Evolutionary conservation across 108 stramenopile species (phyloP), one percentile per base, ranked within the genome.

Genomic region (Skeletonema costatum): DNA sequence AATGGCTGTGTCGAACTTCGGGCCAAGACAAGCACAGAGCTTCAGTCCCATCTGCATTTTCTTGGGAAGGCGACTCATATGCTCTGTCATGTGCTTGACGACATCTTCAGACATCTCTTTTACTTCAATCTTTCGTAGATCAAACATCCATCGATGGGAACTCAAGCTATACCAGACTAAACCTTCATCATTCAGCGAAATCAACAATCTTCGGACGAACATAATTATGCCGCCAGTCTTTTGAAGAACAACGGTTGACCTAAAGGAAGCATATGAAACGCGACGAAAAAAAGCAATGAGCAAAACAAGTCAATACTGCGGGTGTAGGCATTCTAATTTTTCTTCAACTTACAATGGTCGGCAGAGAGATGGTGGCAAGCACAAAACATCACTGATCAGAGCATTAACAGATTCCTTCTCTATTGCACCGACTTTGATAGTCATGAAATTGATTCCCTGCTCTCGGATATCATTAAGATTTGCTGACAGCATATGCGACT

Each of bases 1-100:
- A 25, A 75, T 69, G 10, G 76, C 66, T 11, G 82, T 65, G 51
- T 87, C 82, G 17, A 89, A 70, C 29, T 59, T 74, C 9, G 82
- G 64, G 11, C 88, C 88, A 38, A 89, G 69, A 50, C 88, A 89
- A 30, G 88, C 86, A 36, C 82, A 82, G 2, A 74, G 70, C 58
- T 78, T 84, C 36, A 89, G 60, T 3, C 82, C 76, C 68, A 70
- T 73, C 72, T 77, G 84, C 21, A 80, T 83, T 46, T 67, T 71
- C 29, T 71, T 69, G 4, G 70, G 41, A 11, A 87, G 74, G 3
- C 56, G 59, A 41, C 63, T 63, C 73, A 88, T 86, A 13, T 75
- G 70, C 21, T 80, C 68, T 13, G 82, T 81, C 82, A 88, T 84
- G 42, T 85, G 82, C 19, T 74, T 53, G 0, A 83, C 82, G 25